These are phyloP conservation scores for Cryptosporidium baileyi DNA, from an alignment of 169 alveolate genomes.

Conservation along the genomic window DNA sequence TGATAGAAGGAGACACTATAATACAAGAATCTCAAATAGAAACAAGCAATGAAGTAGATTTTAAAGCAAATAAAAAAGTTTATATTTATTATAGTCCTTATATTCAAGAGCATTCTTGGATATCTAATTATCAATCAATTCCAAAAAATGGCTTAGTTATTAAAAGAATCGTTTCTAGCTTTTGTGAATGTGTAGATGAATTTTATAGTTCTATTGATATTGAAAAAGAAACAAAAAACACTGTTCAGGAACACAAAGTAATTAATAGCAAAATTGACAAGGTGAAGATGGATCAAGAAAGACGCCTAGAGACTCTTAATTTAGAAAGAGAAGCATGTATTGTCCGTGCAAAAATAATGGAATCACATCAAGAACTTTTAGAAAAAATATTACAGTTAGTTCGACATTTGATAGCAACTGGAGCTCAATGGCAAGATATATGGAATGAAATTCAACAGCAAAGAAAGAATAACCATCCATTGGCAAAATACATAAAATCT, in stretches of 20 bases:
- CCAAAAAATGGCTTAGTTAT: slow-evolving; percentile 58
- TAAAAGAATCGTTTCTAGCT: not conserved
- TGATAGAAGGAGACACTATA: slow-evolving; percentile 3
- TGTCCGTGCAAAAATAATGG: slow-evolving; percentile 79
- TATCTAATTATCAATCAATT: slow-evolving; percentile 13
- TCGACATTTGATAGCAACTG: slow-evolving; percentile 81
- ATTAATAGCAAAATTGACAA: slow-evolving; percentile 80
- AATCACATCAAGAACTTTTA: slow-evolving; percentile 81
- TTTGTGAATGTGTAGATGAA: slow-evolving; percentile 65
- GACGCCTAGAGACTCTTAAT: slow-evolving; percentile 81
- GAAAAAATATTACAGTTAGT: slow-evolving; percentile 80
- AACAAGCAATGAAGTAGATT: not conserved
- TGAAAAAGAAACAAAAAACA: slow-evolving; percentile 13
- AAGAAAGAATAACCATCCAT: slow-evolving; percentile 85
- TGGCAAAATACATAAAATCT: slow-evolving; percentile 84
- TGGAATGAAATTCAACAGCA: slow-evolving; percentile 87
- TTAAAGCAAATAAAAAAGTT: not conserved
- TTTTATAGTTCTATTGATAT: slow-evolving; percentile 62
- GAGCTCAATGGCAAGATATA: slow-evolving; percentile 91
- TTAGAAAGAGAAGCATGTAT: slow-evolving; percentile 81
- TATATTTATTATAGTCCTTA: slow-evolving; percentile 49
- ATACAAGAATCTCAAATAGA: not conserved
- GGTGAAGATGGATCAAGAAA: slow-evolving; percentile 87
- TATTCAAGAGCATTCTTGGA: slow-evolving; percentile 41
- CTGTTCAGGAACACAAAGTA: slow-evolving; percentile 35